Percentiles rank a stretch among this genome's conserved stretches.
These are phyloP conservation scores for Ustilago cynodontis DNA, from an alignment of 1,284 basidiomycete genomes.

Conservation along the genomic window DNA sequence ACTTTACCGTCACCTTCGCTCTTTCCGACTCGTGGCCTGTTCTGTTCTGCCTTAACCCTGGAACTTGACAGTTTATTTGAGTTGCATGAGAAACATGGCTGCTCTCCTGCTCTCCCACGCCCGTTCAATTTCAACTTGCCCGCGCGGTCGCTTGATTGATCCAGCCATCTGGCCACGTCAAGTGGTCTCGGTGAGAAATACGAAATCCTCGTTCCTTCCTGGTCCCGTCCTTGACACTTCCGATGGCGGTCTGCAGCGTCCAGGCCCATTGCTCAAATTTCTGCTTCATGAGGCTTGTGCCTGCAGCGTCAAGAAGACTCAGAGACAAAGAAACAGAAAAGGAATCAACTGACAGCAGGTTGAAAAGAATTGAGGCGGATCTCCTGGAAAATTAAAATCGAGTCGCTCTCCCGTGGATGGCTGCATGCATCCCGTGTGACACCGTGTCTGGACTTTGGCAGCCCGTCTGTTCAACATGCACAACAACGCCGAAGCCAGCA, in stretches of 20 bases:
- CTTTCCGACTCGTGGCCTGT: not conserved
- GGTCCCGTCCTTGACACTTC: not conserved
- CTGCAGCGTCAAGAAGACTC: too few relatives aligned
- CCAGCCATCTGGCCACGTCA: not conserved
- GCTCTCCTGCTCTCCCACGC: constrained; percentile 9
- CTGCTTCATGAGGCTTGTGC: too few relatives aligned
- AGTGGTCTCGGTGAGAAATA: constrained; percentile 1
- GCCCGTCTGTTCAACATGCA: not conserved
- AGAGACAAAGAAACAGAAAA: too few relatives aligned
- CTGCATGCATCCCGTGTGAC: too few relatives aligned
- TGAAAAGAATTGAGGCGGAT: too few relatives aligned
- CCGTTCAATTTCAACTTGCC: constrained; percentile 10
- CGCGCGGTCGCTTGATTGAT: constrained; percentile 8
- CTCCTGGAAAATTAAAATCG: too few relatives aligned
- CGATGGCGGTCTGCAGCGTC: too few relatives aligned
- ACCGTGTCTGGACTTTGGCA: not conserved
- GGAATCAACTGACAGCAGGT: too few relatives aligned
- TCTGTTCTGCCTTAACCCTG: not conserved
- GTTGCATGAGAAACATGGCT: not conserved
- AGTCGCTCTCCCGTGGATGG: too few relatives aligned
- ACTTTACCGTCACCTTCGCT: too few relatives aligned
- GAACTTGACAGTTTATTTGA: not conserved
- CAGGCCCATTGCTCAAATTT: too few relatives aligned
- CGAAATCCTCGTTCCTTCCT: not conserved
- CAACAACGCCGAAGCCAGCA: not conserved